Evolutionary conservation across 305 asterid species (phyloP).

Genomic region (Rubia occidens): DNA sequence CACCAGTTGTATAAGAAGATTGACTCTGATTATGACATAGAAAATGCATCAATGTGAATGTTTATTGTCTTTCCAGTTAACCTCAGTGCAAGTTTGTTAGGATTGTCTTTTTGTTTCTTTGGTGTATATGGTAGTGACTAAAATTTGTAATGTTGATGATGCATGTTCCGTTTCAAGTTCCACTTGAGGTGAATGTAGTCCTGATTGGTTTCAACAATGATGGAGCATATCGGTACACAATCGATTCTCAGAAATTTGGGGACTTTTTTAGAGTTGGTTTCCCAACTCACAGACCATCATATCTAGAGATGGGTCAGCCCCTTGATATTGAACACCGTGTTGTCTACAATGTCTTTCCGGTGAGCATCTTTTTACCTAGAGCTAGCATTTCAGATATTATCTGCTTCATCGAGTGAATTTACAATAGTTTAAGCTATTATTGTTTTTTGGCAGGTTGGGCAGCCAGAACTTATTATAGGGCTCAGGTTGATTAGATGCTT

Average conservation of each 20-base stretch:
- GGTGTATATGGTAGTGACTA: not conserved
- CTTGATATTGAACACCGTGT: conserved; percentile 93
- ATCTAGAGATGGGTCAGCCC: conserved; percentile 59
- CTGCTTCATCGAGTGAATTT: no score
- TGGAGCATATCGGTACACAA: conserved; percentile 75
- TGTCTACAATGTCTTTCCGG: conserved; percentile 74
- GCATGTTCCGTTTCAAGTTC: conserved; percentile 99
- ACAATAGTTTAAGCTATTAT: no score
- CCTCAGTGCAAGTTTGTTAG: not conserved
- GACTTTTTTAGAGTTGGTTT: conserved; percentile 78
- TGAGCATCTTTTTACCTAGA: conserved; percentile 30
- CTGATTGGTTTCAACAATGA: conserved; percentile 86
- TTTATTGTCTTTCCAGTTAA: not conserved
- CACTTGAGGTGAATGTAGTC: conserved; percentile 90
- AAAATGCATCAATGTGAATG: no score
- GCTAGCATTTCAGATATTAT: not conserved
- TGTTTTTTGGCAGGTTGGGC: no score
- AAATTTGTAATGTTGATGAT: conserved; percentile 7
- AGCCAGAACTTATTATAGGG: conserved; percentile 7
- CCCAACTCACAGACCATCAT: conserved; percentile 85
- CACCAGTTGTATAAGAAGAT: no score
- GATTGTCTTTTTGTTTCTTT: not conserved
- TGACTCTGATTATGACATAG: no score
- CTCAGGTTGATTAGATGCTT: conserved; percentile 15
- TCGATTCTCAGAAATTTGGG: conserved; percentile 79